Conservation (phyloP, 1,284 basidiomycete genomes). For the Athelia sp. region DNA sequence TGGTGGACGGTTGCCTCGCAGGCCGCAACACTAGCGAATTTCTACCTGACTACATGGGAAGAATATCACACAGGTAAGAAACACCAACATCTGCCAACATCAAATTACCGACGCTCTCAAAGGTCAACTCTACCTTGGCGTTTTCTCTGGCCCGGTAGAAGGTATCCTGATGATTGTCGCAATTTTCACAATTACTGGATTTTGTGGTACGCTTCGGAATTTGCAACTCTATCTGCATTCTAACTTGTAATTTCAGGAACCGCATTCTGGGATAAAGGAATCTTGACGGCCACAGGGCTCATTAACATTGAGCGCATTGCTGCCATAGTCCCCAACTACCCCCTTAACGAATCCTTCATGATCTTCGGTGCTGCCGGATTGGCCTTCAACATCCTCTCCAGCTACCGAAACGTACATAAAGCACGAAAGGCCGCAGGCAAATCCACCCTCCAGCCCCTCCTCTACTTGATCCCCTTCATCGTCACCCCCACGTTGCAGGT, state of each 20-base stretch:
- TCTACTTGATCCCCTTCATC: conserved; percentile 79
- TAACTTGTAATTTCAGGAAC: conserved; percentile 44
- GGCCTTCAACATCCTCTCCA: conserved; percentile 77
- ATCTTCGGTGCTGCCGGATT: conserved; percentile 74
- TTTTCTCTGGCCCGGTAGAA: conserved; percentile 95
- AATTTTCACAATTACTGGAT: conserved; percentile 78
- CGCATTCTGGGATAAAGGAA: conserved; percentile 77
- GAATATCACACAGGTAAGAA: conserved; percentile 86
- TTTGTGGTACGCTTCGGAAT: conserved; percentile 48
- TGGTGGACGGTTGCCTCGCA: conserved; percentile 96
- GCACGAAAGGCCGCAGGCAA: conserved; percentile 35
- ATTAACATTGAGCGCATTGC: conserved; percentile 46
- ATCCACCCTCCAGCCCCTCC: conserved; percentile 52
- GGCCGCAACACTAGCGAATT: conserved; percentile 85
- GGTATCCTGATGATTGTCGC: conserved; percentile 86
- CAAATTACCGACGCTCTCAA: neutral
- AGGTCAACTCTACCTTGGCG: conserved; percentile 89
- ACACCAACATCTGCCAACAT: neutral
- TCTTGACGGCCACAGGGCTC: conserved; percentile 60
- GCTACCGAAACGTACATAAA: conserved; percentile 74
- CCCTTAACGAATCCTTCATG: conserved; percentile 88
- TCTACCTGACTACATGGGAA: conserved; percentile 97
- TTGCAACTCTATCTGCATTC: neutral
- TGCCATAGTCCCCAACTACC: conserved; percentile 54
- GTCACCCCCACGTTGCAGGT: conserved; percentile 68